Conservation (phyloP, 768 basidiomycete genomes). For the Leccinum subtestaceum region DNA sequence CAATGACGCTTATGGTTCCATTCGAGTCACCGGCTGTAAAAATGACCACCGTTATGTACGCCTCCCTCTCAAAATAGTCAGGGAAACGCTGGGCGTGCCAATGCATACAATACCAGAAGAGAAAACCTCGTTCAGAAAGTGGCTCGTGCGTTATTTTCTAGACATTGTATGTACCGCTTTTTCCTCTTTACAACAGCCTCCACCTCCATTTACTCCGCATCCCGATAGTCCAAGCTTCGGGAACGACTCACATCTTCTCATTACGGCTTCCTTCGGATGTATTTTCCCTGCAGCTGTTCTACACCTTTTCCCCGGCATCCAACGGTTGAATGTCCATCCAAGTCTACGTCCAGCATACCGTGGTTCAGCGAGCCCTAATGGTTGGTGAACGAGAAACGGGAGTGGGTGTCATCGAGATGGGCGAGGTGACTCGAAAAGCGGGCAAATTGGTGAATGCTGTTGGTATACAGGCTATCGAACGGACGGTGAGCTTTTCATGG, state of each 20-base stretch:
- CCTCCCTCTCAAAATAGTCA: slow-evolving; percentile 58
- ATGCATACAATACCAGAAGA: slow-evolving; percentile 60
- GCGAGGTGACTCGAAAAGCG: slow-evolving; percentile 46
- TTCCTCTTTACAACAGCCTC: slow-evolving; percentile 40
- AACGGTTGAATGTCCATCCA: slow-evolving; percentile 85
- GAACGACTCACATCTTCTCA: slow-evolving; percentile 52
- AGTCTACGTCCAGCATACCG: slow-evolving; percentile 83
- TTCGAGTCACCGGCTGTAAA: too few species aligned
- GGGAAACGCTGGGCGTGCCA: slow-evolving; percentile 49
- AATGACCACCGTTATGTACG: too few species aligned
- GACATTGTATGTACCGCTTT: slow-evolving; percentile 27
- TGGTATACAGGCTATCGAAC: slow-evolving; percentile 54
- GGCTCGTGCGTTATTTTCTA: slow-evolving; percentile 47
- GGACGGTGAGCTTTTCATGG: slow-evolving; percentile 45
- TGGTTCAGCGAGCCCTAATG: slow-evolving; percentile 78
- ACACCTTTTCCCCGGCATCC: slow-evolving; percentile 51
- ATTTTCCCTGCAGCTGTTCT: slow-evolving; percentile 69
- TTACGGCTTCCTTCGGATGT: slow-evolving; percentile 91
- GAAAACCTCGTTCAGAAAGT: slow-evolving; percentile 58
- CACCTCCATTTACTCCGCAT: slow-evolving; percentile 32
- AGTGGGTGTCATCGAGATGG: slow-evolving; percentile 75
- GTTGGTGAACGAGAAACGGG: slow-evolving; percentile 69
- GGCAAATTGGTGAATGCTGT: slow-evolving; percentile 73
- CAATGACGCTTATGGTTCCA: too few species aligned
- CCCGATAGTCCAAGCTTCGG: slow-evolving; percentile 12